Evolutionary conservation across 225 moss, liverwort and hornwort species (phyloP), one percentile per base, ranked within the genome.

Genomic region (Marchantia paleacea): DNA sequence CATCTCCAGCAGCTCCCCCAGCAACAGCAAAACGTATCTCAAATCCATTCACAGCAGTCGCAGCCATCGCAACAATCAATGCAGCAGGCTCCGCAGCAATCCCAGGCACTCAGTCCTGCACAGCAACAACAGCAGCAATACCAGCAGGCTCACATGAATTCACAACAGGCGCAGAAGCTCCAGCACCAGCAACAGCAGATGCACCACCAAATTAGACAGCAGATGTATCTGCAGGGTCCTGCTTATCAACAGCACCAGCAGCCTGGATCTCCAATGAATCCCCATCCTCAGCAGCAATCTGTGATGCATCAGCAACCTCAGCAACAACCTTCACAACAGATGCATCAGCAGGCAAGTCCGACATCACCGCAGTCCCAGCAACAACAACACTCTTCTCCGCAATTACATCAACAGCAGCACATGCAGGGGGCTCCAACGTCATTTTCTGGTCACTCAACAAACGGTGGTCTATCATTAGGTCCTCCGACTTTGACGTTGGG

Each of bases 71-170:
- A 67, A 51, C 83, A 87, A 54, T 65, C 82, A 7, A 22, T 83
- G 25, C 74, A 53, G 72, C 91, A 85, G 50, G 81, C 80, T 7
- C 69, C 74, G 3, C 83, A 80, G 72, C 73, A 69, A 63, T 22
- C 78, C 11, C 79, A 79, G 52, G 30, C 80, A 10, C 53, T 60
- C 28, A 66, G 73, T 53, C 11, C 84, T 39, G 82, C 85, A 62
- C 81, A 88, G 55, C 92, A 87, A 14, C 92, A 89, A 63, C 79
- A 87, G 18, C 92, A 89, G 66, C 79, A 81, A 31, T 89, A 89
- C 63, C 86, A 83, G 47, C 84, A 79, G 70, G 77, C 77, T 11
- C 77, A 77, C 77, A 50, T 77, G 31, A 77, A 62, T 12, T 71
- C 76, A 15, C 86, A 87, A 26, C 79, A 28, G 53, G 82, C 72